Percentiles rank a stretch among this genome's conserved stretches.
Conservation (phyloP, 2,329 filamentous ascomycete genomes). For the Pseudogymnoascus sp. region DNA sequence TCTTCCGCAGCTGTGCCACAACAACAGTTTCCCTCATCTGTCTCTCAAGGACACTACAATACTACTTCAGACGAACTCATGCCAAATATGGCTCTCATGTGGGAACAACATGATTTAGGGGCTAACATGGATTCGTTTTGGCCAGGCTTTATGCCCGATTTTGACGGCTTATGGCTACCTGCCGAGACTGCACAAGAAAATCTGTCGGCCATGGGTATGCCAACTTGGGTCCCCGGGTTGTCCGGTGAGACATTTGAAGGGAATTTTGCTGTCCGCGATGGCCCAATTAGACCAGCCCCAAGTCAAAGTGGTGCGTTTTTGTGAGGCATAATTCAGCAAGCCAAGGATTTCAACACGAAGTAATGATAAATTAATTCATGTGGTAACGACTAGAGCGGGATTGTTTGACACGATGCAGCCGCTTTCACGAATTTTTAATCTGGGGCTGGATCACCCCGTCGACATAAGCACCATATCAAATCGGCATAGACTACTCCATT, state of each 20-base stretch:
- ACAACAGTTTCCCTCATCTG: not conserved
- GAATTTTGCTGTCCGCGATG: not conserved
- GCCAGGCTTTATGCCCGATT: constrained; percentile 4
- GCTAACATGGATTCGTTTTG: not conserved
- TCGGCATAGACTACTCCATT: not conserved
- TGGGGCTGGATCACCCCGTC: not conserved
- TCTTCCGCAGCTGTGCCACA: not conserved
- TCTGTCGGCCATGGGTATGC: not conserved
- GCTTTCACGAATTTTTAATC: not conserved
- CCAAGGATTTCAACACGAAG: not conserved
- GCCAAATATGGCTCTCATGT: constrained; percentile 7
- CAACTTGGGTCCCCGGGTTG: not conserved
- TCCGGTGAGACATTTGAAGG: not conserved
- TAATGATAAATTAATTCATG: not conserved
- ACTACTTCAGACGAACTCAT: not conserved
- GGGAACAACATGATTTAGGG: constrained; percentile 1
- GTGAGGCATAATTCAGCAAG: not conserved
- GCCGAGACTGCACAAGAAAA: not conserved
- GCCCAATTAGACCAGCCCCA: not conserved
- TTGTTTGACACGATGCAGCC: not conserved
- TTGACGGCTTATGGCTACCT: constrained; percentile 6
- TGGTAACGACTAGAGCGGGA: not conserved
- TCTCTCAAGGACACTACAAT: not conserved
- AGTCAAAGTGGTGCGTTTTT: not conserved
- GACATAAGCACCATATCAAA: not conserved